Evolutionary conservation across 352 stramenopile genomes (phyloP).

Genomic region (Pythium aphanidermatum): DNA sequence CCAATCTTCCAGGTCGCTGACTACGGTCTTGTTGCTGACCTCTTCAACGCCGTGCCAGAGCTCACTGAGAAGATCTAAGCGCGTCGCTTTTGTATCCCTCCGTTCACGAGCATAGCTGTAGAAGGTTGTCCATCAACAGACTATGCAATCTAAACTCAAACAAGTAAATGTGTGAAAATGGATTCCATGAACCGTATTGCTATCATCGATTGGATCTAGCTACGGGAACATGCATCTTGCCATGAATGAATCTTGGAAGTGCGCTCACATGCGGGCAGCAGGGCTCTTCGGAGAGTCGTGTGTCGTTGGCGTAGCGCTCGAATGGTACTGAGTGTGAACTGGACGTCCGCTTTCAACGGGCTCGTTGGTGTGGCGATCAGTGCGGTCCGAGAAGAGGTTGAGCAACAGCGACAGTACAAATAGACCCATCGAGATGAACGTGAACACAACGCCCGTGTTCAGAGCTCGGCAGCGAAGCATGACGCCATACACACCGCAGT

Average conservation of each 20-base stretch:
- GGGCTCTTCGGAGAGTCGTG: constrained; percentile 18
- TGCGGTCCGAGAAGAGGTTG: constrained; percentile 28
- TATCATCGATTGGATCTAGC: too few relatives aligned
- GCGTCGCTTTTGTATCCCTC: too few relatives aligned
- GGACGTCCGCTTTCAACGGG: constrained; percentile 7
- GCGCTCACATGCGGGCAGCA: constrained; percentile 1
- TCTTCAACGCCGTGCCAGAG: constrained; percentile 97
- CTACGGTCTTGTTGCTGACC: constrained; percentile 97
- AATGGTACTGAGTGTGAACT: constrained; percentile 6
- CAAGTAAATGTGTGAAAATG: too few relatives aligned
- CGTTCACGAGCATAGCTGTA: too few relatives aligned
- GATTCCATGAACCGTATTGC: too few relatives aligned
- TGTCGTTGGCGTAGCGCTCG: constrained; percentile 10
- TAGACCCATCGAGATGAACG: constrained; percentile 49
- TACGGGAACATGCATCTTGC: too few relatives aligned
- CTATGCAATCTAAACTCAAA: too few relatives aligned
- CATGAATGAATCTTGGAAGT: too few relatives aligned
- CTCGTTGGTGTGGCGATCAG: constrained; percentile 18
- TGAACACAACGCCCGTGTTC: constrained; percentile 54
- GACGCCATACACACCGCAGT: constrained; percentile 61
- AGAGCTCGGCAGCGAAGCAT: constrained; percentile 58
- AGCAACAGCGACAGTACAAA: constrained; percentile 45
- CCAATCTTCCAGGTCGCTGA: constrained; percentile 99
- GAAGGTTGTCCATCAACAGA: too few relatives aligned
- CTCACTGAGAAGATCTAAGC: constrained; percentile 96